These are phyloP conservation scores for Scutellaria baicalensis DNA, from an alignment of 257 asterid species.

Conservation along the genomic window DNA sequence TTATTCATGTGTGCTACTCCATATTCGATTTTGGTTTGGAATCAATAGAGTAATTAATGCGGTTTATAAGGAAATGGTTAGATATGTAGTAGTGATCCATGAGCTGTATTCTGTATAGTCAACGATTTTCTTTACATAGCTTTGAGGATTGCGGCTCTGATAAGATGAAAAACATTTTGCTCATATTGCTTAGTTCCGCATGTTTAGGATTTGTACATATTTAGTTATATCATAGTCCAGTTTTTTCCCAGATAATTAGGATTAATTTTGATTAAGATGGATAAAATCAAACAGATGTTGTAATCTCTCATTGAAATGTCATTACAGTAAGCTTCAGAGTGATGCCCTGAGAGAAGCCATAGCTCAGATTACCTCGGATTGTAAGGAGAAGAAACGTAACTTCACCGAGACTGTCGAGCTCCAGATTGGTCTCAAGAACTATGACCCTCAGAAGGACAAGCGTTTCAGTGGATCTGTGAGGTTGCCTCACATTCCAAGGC, in stretches of 20 bases:
- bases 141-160: too few species aligned
- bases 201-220: too few species aligned
- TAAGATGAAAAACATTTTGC: not conserved
- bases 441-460: conserved; percentile 54
- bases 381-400: conserved; percentile 36
- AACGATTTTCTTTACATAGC: too few species aligned
- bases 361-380: conserved; percentile 13
- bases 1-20: not conserved
- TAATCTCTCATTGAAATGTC: not conserved
- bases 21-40: not conserved
- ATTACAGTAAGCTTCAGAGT: conserved; percentile 50
- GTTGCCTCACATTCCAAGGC: conserved; percentile 49
- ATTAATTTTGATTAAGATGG: not conserved
- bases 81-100: not conserved
- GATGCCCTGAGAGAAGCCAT: conserved; percentile 47
- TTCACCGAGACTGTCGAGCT: conserved; percentile 49
- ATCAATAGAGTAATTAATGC: not conserved
- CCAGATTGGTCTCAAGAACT: conserved; percentile 51
- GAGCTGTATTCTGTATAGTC: not conserved
- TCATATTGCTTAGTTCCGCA: not conserved
- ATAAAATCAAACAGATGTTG: not conserved
- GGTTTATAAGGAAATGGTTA: too few species aligned
- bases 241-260: not conserved
- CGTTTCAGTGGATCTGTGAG: conserved; percentile 53
- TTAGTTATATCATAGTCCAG: not conserved